Conservation (phyloP, 352 stramenopile genomes). For the Globisporangium nagaii region DNA sequence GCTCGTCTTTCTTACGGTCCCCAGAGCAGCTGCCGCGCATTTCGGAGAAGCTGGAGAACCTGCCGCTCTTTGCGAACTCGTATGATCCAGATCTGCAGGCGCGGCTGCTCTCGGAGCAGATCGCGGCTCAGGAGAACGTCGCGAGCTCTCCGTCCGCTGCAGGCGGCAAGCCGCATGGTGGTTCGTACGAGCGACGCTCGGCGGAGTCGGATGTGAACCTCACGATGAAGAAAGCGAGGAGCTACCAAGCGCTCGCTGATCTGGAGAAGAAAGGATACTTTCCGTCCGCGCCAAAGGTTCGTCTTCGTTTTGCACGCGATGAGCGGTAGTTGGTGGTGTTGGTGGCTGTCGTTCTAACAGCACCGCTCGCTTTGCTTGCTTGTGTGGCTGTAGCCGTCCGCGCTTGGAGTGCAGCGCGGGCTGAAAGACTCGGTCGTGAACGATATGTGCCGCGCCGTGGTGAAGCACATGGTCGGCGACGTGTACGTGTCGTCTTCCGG, state of each 20-base stretch:
- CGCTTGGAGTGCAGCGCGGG: slow-evolving; percentile 71
- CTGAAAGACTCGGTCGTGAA: slow-evolving; percentile 86
- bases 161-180: slow-evolving; percentile 31
- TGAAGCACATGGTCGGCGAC: slow-evolving; percentile 88
- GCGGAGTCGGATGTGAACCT: slow-evolving; percentile 15
- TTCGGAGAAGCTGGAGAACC: slow-evolving; percentile 58
- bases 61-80: slow-evolving; percentile 48
- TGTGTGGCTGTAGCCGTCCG: slow-evolving; percentile 33
- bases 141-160: slow-evolving; percentile 5
- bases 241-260: slow-evolving; percentile 74
- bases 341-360: neutral
- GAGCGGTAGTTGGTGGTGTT: neutral
- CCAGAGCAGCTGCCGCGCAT: slow-evolving; percentile 64
- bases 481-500: slow-evolving; percentile 73
- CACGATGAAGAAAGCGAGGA: slow-evolving; percentile 72
- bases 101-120: slow-evolving; percentile 60
- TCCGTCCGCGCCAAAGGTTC: slow-evolving; percentile 54
- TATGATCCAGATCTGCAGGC: slow-evolving; percentile 48
- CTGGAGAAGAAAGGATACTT: slow-evolving; percentile 85
- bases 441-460: slow-evolving; percentile 82
- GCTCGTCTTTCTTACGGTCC: slow-evolving; percentile 23
- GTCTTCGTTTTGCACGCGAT: neutral
- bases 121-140: slow-evolving; percentile 26
- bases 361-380: neutral
- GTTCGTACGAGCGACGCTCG: slow-evolving; percentile 48